phyloP scores from a whole-genome alignment of 129 eudicot species.

The Heracleum sosnowskyi region DNA sequence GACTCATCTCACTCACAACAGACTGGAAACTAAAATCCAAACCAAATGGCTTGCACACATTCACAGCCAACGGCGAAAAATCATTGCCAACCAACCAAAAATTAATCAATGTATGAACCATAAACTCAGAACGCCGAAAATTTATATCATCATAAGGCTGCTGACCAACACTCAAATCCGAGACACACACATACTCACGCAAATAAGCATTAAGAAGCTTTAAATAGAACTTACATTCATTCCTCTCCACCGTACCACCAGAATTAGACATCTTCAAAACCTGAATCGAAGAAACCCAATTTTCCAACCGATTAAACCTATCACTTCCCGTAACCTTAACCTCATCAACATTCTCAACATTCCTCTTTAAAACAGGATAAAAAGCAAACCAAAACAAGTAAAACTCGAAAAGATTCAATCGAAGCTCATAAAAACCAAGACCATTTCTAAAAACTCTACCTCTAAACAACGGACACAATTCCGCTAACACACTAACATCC shows the following conservation, averaged over 20 bases:
- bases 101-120: constrained; percentile 49
- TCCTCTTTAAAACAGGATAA: constrained; percentile 78
- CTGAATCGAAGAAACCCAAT: constrained; percentile 75
- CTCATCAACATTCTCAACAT: constrained; percentile 23
- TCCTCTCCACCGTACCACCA: constrained; percentile 40
- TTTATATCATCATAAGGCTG: constrained; percentile 51
- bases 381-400: constrained; percentile 90
- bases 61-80: constrained; percentile 70
- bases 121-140: constrained; percentile 57
- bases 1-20: constrained; percentile 61
- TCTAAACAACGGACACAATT: constrained; percentile 61
- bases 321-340: constrained; percentile 25
- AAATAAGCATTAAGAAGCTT: constrained; percentile 59
- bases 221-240: constrained; percentile 40
- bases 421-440: constrained; percentile 44
- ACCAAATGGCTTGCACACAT: constrained; percentile 57
- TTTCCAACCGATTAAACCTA: constrained; percentile 49
- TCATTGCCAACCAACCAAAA: constrained; percentile 91
- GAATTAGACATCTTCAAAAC: constrained; percentile 46
- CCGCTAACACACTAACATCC: constrained; percentile 37
- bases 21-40: constrained; percentile 47
- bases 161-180: constrained; percentile 38
- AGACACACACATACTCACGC: constrained; percentile 53
- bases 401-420: constrained; percentile 75
- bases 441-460: constrained; percentile 38